Evolutionary conservation across 495 filamentous ascomycete species (phyloP).

Genomic region (Podospora didyma): DNA sequence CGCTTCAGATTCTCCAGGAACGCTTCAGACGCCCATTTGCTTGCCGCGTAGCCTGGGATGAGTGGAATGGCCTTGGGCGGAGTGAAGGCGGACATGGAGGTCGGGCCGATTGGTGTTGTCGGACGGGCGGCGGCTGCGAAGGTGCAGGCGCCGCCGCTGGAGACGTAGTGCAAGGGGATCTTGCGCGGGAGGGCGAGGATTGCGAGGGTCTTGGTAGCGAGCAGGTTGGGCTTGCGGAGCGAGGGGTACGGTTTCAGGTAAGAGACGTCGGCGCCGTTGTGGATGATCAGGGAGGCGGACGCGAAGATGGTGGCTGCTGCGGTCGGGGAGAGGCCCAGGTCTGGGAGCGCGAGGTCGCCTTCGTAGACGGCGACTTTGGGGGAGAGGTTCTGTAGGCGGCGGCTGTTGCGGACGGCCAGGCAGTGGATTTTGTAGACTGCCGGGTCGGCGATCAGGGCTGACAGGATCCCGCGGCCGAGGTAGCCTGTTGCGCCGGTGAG

Average conservation of each 20-base stretch:
- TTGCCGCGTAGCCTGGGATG: neutral
- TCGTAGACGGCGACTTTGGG: neutral
- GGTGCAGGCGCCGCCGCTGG: slow-evolving; percentile 11
- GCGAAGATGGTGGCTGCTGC: slow-evolving; percentile 10
- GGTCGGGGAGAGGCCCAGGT: slow-evolving; percentile 22
- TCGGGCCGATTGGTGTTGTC: neutral
- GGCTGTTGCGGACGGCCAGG: slow-evolving; percentile 1
- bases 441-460: slow-evolving; percentile 2
- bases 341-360: neutral
- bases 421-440: slow-evolving; percentile 15
- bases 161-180: slow-evolving; percentile 42
- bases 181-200: slow-evolving; percentile 11
- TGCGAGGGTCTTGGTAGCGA: slow-evolving; percentile 34
- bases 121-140: neutral
- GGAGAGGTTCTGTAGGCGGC: neutral
- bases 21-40: neutral
- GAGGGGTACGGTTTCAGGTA: slow-evolving; percentile 41
- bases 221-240: slow-evolving; percentile 36
- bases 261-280: slow-evolving; percentile 47
- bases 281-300: slow-evolving; percentile 30
- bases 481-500: slow-evolving; percentile 35
- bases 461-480: slow-evolving; percentile 17
- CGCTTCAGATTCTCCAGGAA: neutral
- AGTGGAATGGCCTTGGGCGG: neutral
- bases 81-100: neutral